Evolutionary conservation across 179 eudicot genomes (phyloP).

Genomic region (Silene noctiflora): DNA sequence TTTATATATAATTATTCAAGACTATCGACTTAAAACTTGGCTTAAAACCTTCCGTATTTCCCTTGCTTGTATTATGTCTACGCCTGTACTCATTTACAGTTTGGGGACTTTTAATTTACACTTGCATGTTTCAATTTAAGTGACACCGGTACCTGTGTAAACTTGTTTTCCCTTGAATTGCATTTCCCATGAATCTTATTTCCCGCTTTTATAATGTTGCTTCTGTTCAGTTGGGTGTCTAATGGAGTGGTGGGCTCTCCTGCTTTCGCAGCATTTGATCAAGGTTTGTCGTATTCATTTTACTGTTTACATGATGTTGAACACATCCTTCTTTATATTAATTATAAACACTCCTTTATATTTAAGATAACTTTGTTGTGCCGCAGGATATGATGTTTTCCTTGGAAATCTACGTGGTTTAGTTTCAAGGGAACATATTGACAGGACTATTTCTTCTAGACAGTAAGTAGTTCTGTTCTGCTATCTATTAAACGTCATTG

Average conservation of each 20-base stretch:
- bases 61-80: background rate
- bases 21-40: background rate
- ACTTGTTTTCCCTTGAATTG: background rate
- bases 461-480: slow-evolving; percentile 49
- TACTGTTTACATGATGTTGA: background rate
- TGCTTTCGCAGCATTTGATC: slow-evolving; percentile 97
- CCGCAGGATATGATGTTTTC: slow-evolving; percentile 86
- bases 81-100: background rate
- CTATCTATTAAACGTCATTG: background rate
- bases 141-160: background rate
- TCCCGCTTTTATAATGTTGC: background rate
- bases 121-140: background rate
- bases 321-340: background rate
- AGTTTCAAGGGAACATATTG: slow-evolving; percentile 84
- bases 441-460: slow-evolving; percentile 72
- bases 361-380: slow-evolving; percentile 7
- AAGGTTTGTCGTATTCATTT: slow-evolving; percentile 47
- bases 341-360: background rate
- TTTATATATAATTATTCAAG: too few species aligned
- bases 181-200: background rate
- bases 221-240: slow-evolving; percentile 71
- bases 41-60: background rate
- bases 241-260: slow-evolving; percentile 98
- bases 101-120: background rate
- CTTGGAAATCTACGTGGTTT: slow-evolving; percentile 93